Evolutionary conservation across 495 filamentous ascomycete genomes (phyloP).

Genomic region (Daldinia childiae): DNA sequence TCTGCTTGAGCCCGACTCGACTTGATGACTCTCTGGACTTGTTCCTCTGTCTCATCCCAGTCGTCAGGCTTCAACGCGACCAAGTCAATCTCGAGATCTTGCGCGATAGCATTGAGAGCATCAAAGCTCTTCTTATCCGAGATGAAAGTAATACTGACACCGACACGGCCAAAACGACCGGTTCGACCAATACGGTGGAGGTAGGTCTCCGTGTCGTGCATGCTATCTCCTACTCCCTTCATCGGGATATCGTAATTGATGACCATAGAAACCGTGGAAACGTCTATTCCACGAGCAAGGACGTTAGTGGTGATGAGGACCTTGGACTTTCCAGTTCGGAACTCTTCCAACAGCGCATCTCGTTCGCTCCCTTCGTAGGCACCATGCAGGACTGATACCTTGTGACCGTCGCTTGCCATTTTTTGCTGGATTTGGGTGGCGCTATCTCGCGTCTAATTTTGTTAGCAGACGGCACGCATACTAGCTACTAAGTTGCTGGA

Average conservation of each 20-base stretch:
- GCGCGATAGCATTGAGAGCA: slow-evolving; percentile 78
- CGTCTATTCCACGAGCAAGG: slow-evolving; percentile 94
- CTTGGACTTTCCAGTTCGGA: slow-evolving; percentile 86
- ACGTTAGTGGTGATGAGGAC: slow-evolving; percentile 99
- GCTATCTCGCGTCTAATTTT: slow-evolving; percentile 73
- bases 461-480: slow-evolving; percentile 40
- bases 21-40: slow-evolving; percentile 85
- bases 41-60: slow-evolving; percentile 86
- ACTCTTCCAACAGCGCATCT: slow-evolving; percentile 85
- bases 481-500: neutral
- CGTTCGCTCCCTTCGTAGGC: slow-evolving; percentile 83
- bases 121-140: slow-evolving; percentile 78
- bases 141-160: slow-evolving; percentile 92
- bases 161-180: slow-evolving; percentile 96
- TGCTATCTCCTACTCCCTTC: slow-evolving; percentile 58
- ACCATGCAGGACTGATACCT: slow-evolving; percentile 86
- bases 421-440: slow-evolving; percentile 83
- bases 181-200: slow-evolving; percentile 98
- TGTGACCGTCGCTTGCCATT: slow-evolving; percentile 89
- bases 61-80: slow-evolving; percentile 66
- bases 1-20: slow-evolving; percentile 73
- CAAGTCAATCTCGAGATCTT: slow-evolving; percentile 69
- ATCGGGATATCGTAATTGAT: slow-evolving; percentile 90
- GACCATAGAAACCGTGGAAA: slow-evolving; percentile 95
- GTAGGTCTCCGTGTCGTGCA: slow-evolving; percentile 89